A percentile compares a stretch with the other conserved stretches of the same genome.
Conservation (phyloP, 805 yeast genomes). For the Cyberlindnera xishuangbannaensis region DNA sequence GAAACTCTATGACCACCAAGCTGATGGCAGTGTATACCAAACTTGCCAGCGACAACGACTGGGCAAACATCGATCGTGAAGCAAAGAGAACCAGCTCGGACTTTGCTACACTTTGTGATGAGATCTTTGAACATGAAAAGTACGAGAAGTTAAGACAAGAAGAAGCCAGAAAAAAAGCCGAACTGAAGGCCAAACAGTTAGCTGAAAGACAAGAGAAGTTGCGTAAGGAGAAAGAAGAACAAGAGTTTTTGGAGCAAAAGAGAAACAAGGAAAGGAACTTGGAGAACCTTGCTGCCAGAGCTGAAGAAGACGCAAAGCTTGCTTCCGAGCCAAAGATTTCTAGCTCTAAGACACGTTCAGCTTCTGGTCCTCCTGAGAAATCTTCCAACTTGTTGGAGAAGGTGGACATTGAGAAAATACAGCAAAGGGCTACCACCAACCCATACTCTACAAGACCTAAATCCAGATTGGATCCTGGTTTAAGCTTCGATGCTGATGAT, state of each 20-base stretch:
- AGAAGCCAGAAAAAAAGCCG: constrained; percentile 37
- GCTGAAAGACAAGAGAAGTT: constrained; percentile 21
- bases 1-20: constrained; percentile 69
- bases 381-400: constrained; percentile 21
- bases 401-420: constrained; percentile 25
- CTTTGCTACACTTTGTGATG: constrained; percentile 73
- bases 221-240: constrained; percentile 19
- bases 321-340: constrained; percentile 13
- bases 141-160: constrained; percentile 51
- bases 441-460: constrained; percentile 36
- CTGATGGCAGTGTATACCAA: constrained; percentile 69
- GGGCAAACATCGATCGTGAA: constrained; percentile 67
- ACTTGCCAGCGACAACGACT: constrained; percentile 51
- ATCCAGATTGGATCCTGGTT: constrained; percentile 39
- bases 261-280: constrained; percentile 6
- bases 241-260: constrained; percentile 8
- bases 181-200: constrained; percentile 30
- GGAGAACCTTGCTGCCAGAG: constrained; percentile 13
- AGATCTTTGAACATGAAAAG: constrained; percentile 66
- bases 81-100: constrained; percentile 73
- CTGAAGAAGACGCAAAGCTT: constrained; percentile 16
- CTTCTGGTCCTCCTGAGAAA: constrained; percentile 31
- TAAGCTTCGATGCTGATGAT: constrained; percentile 23
- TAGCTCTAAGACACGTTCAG: constrained; percentile 28
- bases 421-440: constrained; percentile 31